phyloP scores from a whole-genome alignment of 106 monocot species.

The Platanthera guangdongensis region DNA sequence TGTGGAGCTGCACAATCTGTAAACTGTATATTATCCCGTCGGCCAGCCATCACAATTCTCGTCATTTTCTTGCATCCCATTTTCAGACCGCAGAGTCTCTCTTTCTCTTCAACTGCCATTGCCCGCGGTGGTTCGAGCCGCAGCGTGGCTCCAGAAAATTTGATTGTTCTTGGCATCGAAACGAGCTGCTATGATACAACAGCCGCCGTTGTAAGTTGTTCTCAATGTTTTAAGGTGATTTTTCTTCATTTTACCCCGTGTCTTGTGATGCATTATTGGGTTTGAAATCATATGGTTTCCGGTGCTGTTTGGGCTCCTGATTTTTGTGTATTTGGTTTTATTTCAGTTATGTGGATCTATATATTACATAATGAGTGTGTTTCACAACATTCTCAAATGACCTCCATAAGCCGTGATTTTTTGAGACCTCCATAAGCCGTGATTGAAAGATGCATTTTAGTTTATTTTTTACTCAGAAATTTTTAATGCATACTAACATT shows the following conservation, averaged over 20 bases:
- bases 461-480: too few relatives aligned
- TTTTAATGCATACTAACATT: too few relatives aligned
- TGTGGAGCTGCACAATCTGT: not conserved
- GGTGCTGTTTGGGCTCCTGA: not conserved
- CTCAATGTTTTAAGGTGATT: not conserved
- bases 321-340: not conserved
- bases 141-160: constrained; percentile 21
- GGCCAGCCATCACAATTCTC: not conserved
- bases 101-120: not conserved
- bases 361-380: too few relatives aligned
- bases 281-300: not conserved
- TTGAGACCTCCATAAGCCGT: too few relatives aligned
- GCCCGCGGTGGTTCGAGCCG: not conserved
- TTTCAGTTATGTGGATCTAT: too few relatives aligned
- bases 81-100: not conserved
- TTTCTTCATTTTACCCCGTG: not conserved
- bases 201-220: constrained; percentile 60
- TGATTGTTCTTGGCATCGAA: constrained; percentile 87
- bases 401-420: too few relatives aligned
- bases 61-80: not conserved
- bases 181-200: constrained; percentile 99
- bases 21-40: not conserved
- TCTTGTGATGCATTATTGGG: not conserved
- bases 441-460: too few relatives aligned
- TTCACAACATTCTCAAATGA: too few relatives aligned